phyloP scores from a whole-genome alignment of 2,329 filamentous ascomycete species.

The Thermothelomyces thermophilus region DNA sequence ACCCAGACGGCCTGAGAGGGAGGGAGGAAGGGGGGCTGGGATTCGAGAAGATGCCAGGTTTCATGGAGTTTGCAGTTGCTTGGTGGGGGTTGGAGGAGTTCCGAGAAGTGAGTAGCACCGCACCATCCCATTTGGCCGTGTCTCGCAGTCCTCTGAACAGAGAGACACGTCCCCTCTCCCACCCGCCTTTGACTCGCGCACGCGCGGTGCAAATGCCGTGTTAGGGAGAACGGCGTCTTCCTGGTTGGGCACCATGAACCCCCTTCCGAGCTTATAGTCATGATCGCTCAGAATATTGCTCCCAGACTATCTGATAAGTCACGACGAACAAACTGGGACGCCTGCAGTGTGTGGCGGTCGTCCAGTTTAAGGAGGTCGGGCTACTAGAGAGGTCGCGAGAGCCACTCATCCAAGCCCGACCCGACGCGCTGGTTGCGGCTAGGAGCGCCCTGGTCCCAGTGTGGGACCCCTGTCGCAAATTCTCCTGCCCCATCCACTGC shows the following conservation, averaged over 20 bases:
- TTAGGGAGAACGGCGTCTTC: background rate
- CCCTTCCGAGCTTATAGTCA: background rate
- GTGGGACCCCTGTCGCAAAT: slow-evolving; percentile 16
- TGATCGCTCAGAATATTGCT: slow-evolving; percentile 1
- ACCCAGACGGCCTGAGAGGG: background rate
- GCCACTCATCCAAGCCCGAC: slow-evolving; percentile 10
- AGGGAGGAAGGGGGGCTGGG: background rate
- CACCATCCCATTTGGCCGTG: background rate
- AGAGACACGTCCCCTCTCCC: background rate
- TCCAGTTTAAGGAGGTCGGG: slow-evolving; percentile 1
- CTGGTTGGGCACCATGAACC: background rate
- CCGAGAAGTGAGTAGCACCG: slow-evolving; percentile 3
- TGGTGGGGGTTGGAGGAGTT: slow-evolving; percentile 2
- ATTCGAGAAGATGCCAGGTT: background rate
- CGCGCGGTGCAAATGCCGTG: background rate
- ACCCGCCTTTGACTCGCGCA: too few species aligned
- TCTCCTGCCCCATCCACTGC: slow-evolving; percentile 13
- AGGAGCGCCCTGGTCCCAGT: slow-evolving; percentile 23
- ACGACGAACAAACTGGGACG: slow-evolving; percentile 1
- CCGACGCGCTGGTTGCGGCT: slow-evolving; percentile 23
- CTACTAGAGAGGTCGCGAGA: background rate
- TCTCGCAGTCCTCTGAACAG: background rate
- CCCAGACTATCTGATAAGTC: background rate
- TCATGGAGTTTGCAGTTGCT: slow-evolving; percentile 1
- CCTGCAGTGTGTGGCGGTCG: slow-evolving; percentile 12